Percentiles rank a stretch among this genome's conserved stretches.
Evolutionary conservation across 2,329 filamentous ascomycete species (phyloP).

Genomic region (Aspergillus bombycis): DNA sequence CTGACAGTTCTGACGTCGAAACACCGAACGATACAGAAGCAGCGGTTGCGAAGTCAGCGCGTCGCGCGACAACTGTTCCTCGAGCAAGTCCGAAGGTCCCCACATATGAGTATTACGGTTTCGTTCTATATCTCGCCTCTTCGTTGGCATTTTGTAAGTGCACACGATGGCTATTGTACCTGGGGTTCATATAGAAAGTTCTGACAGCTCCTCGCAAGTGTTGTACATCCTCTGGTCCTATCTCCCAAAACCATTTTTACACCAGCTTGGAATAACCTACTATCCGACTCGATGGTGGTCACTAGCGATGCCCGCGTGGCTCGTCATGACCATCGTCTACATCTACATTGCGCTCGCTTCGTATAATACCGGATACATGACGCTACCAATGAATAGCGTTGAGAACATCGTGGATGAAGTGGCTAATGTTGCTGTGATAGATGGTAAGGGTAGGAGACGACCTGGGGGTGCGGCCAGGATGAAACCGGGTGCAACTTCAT

Average conservation of each 20-base stretch:
- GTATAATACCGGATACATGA: constrained; percentile 90
- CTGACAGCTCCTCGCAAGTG: constrained; percentile 36
- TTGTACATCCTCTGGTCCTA: constrained; percentile 82
- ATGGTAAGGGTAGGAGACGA: constrained; percentile 65
- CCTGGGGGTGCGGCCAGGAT: constrained; percentile 48
- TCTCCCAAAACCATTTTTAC: constrained; percentile 86
- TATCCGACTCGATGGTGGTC: constrained; percentile 99
- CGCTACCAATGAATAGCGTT: constrained; percentile 74
- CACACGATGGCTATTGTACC: background rate
- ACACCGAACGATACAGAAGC: constrained; percentile 62
- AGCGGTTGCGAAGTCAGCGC: constrained; percentile 63
- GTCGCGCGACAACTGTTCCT: constrained; percentile 67
- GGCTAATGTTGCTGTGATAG: constrained; percentile 81
- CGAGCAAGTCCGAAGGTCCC: constrained; percentile 89
- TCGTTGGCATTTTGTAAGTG: constrained; percentile 75
- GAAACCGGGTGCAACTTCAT: constrained; percentile 45
- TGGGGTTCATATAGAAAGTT: background rate
- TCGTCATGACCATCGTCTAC: constrained; percentile 86
- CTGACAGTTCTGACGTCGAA: constrained; percentile 88
- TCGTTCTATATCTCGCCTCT: constrained; percentile 91
- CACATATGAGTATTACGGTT: constrained; percentile 99
- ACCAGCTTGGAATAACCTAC: constrained; percentile 92
- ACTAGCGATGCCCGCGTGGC: constrained; percentile 84
- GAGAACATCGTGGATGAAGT: constrained; percentile 93
- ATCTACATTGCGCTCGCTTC: constrained; percentile 90